Percentiles rank a stretch among this genome's conserved stretches.
phyloP scores from a whole-genome alignment of 208 protist species.

The Tritrichomonas musculus region DNA sequence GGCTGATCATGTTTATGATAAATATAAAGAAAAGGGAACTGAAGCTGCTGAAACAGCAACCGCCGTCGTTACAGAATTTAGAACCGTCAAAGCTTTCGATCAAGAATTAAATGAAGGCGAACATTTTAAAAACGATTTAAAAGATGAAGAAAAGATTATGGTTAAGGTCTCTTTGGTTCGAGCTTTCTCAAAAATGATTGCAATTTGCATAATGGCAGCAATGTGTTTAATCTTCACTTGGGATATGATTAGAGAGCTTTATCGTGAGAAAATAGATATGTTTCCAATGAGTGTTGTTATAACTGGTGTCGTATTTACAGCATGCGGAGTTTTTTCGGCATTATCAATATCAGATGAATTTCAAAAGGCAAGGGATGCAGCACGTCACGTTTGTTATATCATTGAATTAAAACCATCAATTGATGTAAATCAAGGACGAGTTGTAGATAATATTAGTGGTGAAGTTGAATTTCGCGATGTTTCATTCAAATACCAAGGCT shows the following conservation, averaged over 20 bases:
- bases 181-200: neutral
- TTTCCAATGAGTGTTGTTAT: neutral
- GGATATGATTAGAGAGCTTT: neutral
- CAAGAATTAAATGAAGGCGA: neutral
- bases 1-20: too few relatives aligned
- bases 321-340: neutral
- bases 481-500: neutral
- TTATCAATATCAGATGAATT: neutral
- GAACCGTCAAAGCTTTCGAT: neutral
- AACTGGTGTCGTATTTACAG: neutral
- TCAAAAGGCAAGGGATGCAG: neutral
- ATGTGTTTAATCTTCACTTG: neutral
- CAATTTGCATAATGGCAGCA: neutral
- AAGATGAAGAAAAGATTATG: neutral
- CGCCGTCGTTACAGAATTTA: neutral
- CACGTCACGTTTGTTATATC: neutral
- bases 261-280: neutral
- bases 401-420: neutral
- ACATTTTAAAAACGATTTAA: neutral
- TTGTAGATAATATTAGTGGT: neutral
- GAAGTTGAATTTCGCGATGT: slow-evolving; percentile 10
- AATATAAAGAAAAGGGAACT: neutral
- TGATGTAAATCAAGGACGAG: neutral
- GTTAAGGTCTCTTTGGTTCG: neutral
- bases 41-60: neutral